Conservation (phyloP, 192 early-diverging fungal species). For the Chytriomyces sp. region DNA sequence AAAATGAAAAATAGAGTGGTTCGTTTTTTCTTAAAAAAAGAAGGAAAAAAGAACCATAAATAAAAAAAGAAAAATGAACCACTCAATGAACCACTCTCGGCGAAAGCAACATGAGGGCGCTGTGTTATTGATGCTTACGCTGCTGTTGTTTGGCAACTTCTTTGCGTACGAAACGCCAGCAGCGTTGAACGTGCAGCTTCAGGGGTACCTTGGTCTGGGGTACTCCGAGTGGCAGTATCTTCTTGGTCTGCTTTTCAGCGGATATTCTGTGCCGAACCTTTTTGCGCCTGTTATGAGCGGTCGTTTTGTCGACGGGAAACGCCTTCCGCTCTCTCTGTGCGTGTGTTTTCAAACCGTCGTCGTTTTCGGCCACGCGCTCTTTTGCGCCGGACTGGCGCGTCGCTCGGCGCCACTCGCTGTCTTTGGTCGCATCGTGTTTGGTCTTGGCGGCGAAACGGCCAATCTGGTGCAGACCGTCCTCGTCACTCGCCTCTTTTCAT, state of each 20-base stretch:
- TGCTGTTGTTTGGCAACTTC: constrained; percentile 23
- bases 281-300: constrained; percentile 65
- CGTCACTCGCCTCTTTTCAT: no score
- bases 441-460: constrained; percentile 53
- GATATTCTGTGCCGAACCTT: constrained; percentile 70
- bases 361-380: not conserved
- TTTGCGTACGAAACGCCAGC: constrained; percentile 29
- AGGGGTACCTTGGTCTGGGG: constrained; percentile 7
- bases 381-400: not conserved
- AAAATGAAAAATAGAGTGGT: no score
- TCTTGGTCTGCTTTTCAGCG: constrained; percentile 57
- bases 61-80: not conserved
- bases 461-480: constrained; percentile 50
- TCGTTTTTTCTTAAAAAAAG: no score
- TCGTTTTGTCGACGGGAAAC: constrained; percentile 45
- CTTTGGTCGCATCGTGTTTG: not conserved
- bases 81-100: not conserved
- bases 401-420: not conserved
- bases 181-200: constrained; percentile 18
- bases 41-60: no score
- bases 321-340: not conserved
- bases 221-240: constrained; percentile 46
- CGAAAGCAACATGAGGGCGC: constrained; percentile 6
- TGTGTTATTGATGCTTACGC: no score
- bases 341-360: not conserved